Conservation (phyloP, 352 stramenopile species). For the Peronospora destructor region DNA sequence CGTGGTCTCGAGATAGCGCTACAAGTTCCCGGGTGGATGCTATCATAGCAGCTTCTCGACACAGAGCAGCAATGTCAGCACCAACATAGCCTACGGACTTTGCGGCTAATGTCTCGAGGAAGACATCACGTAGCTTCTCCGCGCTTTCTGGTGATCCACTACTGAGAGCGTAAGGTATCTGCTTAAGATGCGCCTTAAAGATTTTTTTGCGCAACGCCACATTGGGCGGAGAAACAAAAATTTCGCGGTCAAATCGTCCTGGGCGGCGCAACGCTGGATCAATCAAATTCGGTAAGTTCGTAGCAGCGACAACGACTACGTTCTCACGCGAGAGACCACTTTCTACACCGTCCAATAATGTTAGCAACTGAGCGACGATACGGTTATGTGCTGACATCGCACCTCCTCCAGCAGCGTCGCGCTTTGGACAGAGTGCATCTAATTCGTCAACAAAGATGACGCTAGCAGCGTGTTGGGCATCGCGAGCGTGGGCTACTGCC, state of each 20-base stretch:
- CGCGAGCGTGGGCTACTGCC: constrained; percentile 28
- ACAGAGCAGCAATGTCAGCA: constrained; percentile 72
- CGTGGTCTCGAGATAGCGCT: constrained; percentile 36
- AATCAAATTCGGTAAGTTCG: constrained; percentile 92
- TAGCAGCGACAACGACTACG: constrained; percentile 92
- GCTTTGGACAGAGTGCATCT: constrained; percentile 91
- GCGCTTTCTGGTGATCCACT: constrained; percentile 5
- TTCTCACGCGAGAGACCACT: constrained; percentile 43
- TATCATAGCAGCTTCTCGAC: constrained; percentile 61
- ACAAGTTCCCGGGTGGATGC: constrained; percentile 63
- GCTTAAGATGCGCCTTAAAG: constrained; percentile 49
- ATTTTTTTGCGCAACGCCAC: constrained; percentile 43
- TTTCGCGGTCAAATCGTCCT: constrained; percentile 75
- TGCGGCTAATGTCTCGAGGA: constrained; percentile 35
- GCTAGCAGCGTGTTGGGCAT: constrained; percentile 28
- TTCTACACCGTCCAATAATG: constrained; percentile 91
- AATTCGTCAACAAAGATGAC: constrained; percentile 96
- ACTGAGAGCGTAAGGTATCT: constrained; percentile 35
- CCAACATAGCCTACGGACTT: constrained; percentile 73
- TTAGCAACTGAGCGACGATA: constrained; percentile 93
- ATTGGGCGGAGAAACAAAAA: constrained; percentile 53
- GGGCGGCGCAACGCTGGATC: constrained; percentile 65
- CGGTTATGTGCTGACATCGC: constrained; percentile 43
- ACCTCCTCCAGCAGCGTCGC: constrained; percentile 46
- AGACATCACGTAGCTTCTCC: constrained; percentile 18